A percentile compares a stretch with the other conserved stretches of the same genome.
Evolutionary conservation across 257 asterid genomes (phyloP).

Genomic region (Petunia secreta): DNA sequence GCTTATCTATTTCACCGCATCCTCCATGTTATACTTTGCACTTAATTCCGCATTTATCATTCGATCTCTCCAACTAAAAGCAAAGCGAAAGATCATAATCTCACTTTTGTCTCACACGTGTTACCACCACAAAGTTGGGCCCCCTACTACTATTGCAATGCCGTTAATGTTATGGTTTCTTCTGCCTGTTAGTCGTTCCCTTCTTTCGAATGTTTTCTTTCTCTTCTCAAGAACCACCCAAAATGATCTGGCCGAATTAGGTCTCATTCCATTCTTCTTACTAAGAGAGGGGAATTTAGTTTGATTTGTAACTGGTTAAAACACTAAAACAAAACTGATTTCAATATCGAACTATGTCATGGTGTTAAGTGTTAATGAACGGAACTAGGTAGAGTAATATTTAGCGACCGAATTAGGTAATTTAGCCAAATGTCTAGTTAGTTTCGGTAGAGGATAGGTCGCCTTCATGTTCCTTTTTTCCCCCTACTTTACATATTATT

Average conservation of each 20-base stretch:
- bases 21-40: too few species aligned
- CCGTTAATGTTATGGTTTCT: neutral
- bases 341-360: too few species aligned
- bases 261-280: neutral
- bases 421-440: neutral
- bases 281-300: too few species aligned
- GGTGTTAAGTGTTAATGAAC: too few species aligned
- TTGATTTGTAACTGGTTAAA: too few species aligned
- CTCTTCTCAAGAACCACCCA: neutral
- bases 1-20: too few species aligned
- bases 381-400: too few species aligned
- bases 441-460: neutral
- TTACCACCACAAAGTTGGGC: neutral
- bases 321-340: too few species aligned
- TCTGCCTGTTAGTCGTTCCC: neutral
- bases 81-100: conserved; percentile 4
- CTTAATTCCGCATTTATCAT: neutral
- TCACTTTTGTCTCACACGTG: neutral
- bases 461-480: neutral
- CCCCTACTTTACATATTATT: too few species aligned
- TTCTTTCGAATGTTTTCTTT: neutral
- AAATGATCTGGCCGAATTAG: neutral
- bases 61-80: too few species aligned
- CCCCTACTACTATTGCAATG: neutral
- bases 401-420: too few species aligned